These are phyloP conservation scores for Tylopilus subfusipes DNA, from an alignment of 768 basidiomycete genomes.

Conservation along the genomic window DNA sequence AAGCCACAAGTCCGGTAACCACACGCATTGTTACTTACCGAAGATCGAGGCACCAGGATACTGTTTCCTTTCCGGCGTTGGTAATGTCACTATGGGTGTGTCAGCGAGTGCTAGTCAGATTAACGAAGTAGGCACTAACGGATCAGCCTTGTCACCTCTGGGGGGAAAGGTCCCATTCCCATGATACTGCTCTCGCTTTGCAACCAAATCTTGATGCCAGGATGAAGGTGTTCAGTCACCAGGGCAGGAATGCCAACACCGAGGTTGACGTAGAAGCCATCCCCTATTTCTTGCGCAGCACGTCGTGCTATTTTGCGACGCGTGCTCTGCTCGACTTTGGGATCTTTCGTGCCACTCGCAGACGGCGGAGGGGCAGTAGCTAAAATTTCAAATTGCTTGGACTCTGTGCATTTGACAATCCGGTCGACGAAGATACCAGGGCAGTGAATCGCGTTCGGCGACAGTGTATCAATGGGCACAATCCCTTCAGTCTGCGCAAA, in stretches of 20 bases:
- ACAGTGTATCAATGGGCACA: slow-evolving; percentile 73
- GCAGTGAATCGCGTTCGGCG: slow-evolving; percentile 78
- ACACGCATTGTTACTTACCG: slow-evolving; percentile 61
- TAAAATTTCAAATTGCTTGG: slow-evolving; percentile 71
- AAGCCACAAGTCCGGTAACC: slow-evolving; percentile 20
- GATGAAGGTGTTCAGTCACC: slow-evolving; percentile 68
- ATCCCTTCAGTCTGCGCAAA: slow-evolving; percentile 75
- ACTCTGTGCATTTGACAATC: slow-evolving; percentile 68
- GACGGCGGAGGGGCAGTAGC: slow-evolving; percentile 54
- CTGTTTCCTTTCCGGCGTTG: slow-evolving; percentile 91
- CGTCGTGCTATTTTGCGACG: slow-evolving; percentile 75
- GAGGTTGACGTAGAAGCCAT: slow-evolving; percentile 82
- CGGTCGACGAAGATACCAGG: slow-evolving; percentile 84
- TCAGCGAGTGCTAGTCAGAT: slow-evolving; percentile 3
- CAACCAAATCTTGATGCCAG: slow-evolving; percentile 72
- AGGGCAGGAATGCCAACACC: slow-evolving; percentile 91
- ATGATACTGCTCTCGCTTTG: slow-evolving; percentile 88
- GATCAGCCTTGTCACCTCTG: slow-evolving; percentile 70
- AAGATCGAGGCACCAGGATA: slow-evolving; percentile 88
- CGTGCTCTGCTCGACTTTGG: slow-evolving; percentile 48
- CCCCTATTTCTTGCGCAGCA: slow-evolving; percentile 82
- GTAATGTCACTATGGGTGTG: slow-evolving; percentile 63
- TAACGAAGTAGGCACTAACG: slow-evolving; percentile 44
- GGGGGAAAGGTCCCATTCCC: slow-evolving; percentile 84
- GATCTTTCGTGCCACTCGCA: slow-evolving; percentile 38